Evolutionary conservation across 179 eudicot species (phyloP), one percentile per base, ranked within the genome.

Genomic region (Spergularia azorica): DNA sequence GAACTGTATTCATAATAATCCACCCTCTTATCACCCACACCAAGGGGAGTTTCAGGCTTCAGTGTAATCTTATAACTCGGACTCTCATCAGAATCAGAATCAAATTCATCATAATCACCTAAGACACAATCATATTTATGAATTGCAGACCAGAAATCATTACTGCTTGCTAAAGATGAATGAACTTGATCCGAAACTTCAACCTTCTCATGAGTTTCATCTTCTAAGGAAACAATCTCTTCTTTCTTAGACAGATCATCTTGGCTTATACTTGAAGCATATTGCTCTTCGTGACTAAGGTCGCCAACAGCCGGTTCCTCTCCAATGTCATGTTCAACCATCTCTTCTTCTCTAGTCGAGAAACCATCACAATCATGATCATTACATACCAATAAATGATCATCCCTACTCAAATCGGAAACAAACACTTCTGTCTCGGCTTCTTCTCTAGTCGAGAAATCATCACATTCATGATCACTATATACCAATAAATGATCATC

Each of bases 91-190:
- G 32, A 26, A 26, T 32, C 71, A 46, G 68, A 26, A 26, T 75
- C 82, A 54, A 75, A 69, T 36, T 77, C 50, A 20, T 80, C 76
- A 48, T 70, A 65, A 52, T n/a, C 54, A 74, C 61, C 62, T 26
- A 70, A 83, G 15, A 62, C 68, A 39, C 55, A 83, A 73, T 87
- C 86, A 63, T 41, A 57, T 20, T 68, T 67, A 52, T 79, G 73
- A 72, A 70, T 78, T 20, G 63, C 59, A 48, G 80, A 77, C 78
- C 79, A 85, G 62, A 78, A 74, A 59, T 74, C 87, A 76, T 88
- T 79, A 66, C 74, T 76, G 10, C 75, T 50, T 38, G 80, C 60
- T 48, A 41, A 5, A 69, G 66, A 72, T 43, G 72, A 43, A 51
- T 56, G 9, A 80, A 55, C n/a, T 61, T 84, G 82, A 71, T 81